phyloP scores from a whole-genome alignment of 371 early-diverging fungal genomes.

The Lichtheimia hyalospora region DNA sequence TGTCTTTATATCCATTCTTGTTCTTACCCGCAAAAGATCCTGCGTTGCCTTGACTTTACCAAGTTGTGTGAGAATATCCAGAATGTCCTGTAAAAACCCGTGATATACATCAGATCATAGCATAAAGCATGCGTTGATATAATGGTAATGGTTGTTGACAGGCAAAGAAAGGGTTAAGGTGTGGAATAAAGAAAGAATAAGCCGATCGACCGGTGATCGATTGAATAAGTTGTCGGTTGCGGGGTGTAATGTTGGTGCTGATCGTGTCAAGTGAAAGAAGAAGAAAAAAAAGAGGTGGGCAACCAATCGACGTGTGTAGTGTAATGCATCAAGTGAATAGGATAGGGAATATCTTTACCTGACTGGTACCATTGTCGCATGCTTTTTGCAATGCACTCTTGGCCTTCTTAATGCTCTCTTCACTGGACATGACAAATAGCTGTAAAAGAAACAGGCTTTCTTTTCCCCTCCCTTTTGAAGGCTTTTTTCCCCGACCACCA shows the following conservation, averaged over 20 bases:
- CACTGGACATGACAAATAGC: conserved; percentile 10
- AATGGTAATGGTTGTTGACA: no score
- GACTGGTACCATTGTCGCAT: conserved; percentile 9
- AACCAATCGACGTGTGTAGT: conserved; percentile 6
- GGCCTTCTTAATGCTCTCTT: conserved; percentile 16
- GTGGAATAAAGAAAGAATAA: background rate
- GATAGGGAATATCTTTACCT: conserved; percentile 8
- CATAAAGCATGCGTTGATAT: no score
- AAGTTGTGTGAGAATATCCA: conserved; percentile 27
- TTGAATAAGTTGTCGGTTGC: no score
- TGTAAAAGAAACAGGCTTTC: no score
- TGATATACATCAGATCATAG: background rate
- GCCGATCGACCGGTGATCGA: no score
- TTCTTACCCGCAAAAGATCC: conserved; percentile 30
- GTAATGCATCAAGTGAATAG: background rate
- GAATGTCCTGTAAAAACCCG: conserved; percentile 18
- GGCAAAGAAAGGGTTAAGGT: background rate
- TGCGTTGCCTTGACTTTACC: conserved; percentile 28
- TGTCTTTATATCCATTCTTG: background rate
- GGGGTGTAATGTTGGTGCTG: no score
- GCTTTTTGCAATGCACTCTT: conserved; percentile 26
- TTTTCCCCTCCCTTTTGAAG: no score
- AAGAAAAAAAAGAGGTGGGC: background rate
- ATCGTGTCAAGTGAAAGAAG: background rate
- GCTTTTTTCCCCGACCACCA: background rate